Percentiles rank a stretch among this genome's conserved stretches.
These are phyloP conservation scores for Xerocomus nothofagi DNA, from an alignment of 1,284 basidiomycete genomes.

Conservation along the genomic window DNA sequence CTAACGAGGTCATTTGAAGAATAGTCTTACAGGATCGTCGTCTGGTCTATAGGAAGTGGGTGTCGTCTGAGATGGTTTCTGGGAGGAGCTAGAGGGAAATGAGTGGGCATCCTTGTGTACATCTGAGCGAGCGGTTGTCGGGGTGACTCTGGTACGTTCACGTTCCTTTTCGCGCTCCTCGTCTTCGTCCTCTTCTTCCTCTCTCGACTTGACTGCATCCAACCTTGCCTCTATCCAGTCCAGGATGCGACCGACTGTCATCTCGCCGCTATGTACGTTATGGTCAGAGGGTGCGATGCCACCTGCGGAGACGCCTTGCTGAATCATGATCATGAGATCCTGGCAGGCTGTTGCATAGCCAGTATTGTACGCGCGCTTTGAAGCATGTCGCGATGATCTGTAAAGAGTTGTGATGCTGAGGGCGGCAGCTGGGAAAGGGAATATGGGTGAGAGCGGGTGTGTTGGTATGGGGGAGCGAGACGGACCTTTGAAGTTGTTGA, in stretches of 20 bases:
- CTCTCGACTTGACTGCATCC: conserved; percentile 66
- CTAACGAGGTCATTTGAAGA: not conserved
- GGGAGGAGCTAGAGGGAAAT: conserved; percentile 23
- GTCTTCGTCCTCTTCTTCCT: conserved; percentile 79
- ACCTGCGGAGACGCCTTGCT: conserved; percentile 69
- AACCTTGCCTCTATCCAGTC: conserved; percentile 75
- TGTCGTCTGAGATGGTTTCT: conserved; percentile 20
- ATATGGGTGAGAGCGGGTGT: conserved; percentile 21
- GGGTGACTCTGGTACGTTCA: conserved; percentile 27
- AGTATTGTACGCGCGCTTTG: conserved; percentile 73
- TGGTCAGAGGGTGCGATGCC: conserved; percentile 40
- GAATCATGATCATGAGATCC: conserved; percentile 75
- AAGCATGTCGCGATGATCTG: conserved; percentile 68
- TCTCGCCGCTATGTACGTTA: conserved; percentile 47
- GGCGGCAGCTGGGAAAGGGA: conserved; percentile 58
- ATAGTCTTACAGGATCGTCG: conserved; percentile 22
- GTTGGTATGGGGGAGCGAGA: not conserved
- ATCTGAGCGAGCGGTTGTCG: conserved; percentile 17
- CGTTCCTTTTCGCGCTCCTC: conserved; percentile 59
- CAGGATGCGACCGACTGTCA: conserved; percentile 74
- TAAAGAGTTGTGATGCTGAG: conserved; percentile 80
- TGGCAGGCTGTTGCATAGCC: conserved; percentile 76
- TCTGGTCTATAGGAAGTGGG: conserved; percentile 21
- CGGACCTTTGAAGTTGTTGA: conserved; percentile 77
- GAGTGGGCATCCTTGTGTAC: conserved; percentile 20